Conservation (phyloP, 2,329 filamentous ascomycete species). For the Penicillium capsulatum region DNA sequence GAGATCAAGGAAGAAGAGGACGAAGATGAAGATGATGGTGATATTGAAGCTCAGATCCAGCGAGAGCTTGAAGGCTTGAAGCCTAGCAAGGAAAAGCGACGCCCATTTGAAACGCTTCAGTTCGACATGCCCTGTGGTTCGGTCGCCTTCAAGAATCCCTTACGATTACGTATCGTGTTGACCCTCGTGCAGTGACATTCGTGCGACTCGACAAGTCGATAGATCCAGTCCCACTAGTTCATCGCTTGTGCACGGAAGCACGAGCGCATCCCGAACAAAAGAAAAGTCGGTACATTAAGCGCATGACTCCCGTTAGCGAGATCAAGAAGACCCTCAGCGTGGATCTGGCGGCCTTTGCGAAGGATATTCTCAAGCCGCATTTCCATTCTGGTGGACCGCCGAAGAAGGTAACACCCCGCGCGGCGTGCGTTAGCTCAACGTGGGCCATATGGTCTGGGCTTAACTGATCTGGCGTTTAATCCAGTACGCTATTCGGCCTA, state of each 20-base stretch:
- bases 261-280: conserved; percentile 49
- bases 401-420: conserved; percentile 47
- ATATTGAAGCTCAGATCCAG: conserved; percentile 59
- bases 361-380: conserved; percentile 54
- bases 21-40: conserved; percentile 40
- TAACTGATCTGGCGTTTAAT: conserved; percentile 1
- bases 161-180: conserved; percentile 12
- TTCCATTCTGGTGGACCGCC: conserved; percentile 52
- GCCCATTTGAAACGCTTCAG: conserved; percentile 50
- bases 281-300: conserved; percentile 56
- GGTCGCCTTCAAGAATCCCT: conserved; percentile 13
- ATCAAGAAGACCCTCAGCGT: conserved; percentile 56
- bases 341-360: conserved; percentile 55
- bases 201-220: conserved; percentile 55
- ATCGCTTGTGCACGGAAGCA: conserved; percentile 56
- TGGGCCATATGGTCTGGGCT: neutral
- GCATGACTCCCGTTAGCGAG: conserved; percentile 57
- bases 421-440: too few relatives aligned
- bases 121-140: conserved; percentile 50
- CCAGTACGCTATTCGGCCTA: conserved; percentile 61
- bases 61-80: conserved; percentile 55
- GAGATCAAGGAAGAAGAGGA: conserved; percentile 18
- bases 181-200: conserved; percentile 50
- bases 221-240: conserved; percentile 58
- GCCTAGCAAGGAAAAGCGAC: conserved; percentile 43